These are phyloP conservation scores for Capsella rubella DNA, from an alignment of 441 rosid species.

Conservation along the genomic window DNA sequence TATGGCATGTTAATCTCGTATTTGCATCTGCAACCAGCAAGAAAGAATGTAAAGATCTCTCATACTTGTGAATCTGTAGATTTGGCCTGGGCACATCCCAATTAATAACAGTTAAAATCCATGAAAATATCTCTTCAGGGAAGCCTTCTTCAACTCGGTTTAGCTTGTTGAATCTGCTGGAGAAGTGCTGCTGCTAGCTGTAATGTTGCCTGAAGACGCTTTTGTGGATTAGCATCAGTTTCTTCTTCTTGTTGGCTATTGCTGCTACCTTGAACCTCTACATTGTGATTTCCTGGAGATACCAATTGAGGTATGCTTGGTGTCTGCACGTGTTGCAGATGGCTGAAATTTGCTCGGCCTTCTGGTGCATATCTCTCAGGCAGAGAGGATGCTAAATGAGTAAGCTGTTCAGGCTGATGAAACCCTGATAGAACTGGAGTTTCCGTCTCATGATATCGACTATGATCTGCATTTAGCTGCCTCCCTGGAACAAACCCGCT, in stretches of 20 bases:
- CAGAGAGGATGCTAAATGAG: conserved; percentile 75
- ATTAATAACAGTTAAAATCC: neutral
- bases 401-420: conserved; percentile 77
- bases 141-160: conserved; percentile 54
- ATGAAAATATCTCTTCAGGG: neutral
- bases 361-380: conserved; percentile 59
- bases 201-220: conserved; percentile 92
- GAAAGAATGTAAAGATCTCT: neutral
- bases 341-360: conserved; percentile 54
- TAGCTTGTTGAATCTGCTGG: conserved; percentile 93
- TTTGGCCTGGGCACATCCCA: neutral
- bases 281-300: conserved; percentile 47
- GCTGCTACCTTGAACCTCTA: conserved; percentile 51
- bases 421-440: conserved; percentile 46
- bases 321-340: conserved; percentile 56
- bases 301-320: conserved; percentile 48
- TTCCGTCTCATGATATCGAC: conserved; percentile 47
- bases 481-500: conserved; percentile 46
- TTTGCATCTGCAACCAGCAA: conserved; percentile 4
- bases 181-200: conserved; percentile 97
- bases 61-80: conserved; percentile 16
- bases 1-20: neutral
- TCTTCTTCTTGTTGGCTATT: conserved; percentile 62
- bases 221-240: conserved; percentile 80
- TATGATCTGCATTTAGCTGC: conserved; percentile 49